Evolutionary conservation across 768 basidiomycete genomes (phyloP).

Genomic region (Infundibulicybe gibba): DNA sequence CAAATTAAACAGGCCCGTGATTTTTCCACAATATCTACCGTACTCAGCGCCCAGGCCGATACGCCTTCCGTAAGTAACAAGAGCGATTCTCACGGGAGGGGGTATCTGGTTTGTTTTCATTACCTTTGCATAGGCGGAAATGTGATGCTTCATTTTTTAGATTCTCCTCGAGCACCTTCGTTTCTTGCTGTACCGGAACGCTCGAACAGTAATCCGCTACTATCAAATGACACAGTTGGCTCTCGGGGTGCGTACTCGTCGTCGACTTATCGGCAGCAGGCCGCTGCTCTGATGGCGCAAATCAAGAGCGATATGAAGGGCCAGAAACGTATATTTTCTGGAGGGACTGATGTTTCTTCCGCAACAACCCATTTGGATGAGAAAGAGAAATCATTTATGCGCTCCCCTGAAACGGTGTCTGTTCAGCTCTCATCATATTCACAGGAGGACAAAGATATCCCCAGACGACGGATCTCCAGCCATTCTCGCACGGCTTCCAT

Average conservation of each 20-base stretch:
- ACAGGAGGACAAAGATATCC: conserved; percentile 26
- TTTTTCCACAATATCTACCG: conserved; percentile 72
- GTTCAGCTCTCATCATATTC: conserved; percentile 3
- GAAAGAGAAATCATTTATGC: conserved; percentile 15
- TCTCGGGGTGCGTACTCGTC: conserved; percentile 51
- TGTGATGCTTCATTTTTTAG: conserved; percentile 12
- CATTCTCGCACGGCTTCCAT: conserved; percentile 23
- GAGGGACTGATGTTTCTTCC: conserved; percentile 55
- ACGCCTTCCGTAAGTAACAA: conserved; percentile 16
- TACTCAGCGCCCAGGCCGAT: conserved; percentile 35
- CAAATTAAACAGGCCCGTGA: conserved; percentile 76
- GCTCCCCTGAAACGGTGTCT: conserved; percentile 7
- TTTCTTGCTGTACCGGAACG: conserved; percentile 29
- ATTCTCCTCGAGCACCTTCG: conserved; percentile 25
- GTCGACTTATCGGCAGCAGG: conserved; percentile 69
- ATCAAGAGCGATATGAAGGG: conserved; percentile 78
- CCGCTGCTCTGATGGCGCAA: conserved; percentile 79
- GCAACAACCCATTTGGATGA: conserved; percentile 30
- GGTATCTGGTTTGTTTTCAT: conserved; percentile 1
- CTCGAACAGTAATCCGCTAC: conserved; percentile 19
- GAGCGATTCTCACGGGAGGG: conserved; percentile 4
- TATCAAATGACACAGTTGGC: conserved; percentile 24
- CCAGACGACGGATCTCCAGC: conserved; percentile 17
- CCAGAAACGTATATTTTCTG: conserved; percentile 68
- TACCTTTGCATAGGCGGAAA: not conserved